These are phyloP conservation scores for Stylosanthes scabra DNA, from an alignment of 331 rosid genomes.

Conservation along the genomic window DNA sequence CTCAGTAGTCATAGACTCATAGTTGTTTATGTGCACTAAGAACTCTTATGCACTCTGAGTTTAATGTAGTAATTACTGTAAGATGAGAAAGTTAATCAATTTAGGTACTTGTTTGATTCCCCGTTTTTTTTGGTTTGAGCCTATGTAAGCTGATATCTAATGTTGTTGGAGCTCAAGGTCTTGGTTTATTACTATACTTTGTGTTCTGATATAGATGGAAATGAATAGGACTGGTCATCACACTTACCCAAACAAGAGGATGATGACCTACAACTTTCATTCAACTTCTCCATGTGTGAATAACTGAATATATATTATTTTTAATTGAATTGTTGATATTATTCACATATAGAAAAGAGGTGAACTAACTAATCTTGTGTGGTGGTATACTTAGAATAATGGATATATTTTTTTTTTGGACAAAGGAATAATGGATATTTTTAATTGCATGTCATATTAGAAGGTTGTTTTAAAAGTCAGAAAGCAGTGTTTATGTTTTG, in stretches of 20 bases:
- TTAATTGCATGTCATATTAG: not conserved
- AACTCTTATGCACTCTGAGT: conserved; percentile 12
- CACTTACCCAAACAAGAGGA: not conserved
- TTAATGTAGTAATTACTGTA: not conserved
- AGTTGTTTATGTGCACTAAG: not conserved
- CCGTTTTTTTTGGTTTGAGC: not conserved
- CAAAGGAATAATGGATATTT: too few relatives aligned
- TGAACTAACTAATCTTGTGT: not conserved
- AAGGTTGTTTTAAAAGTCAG: not conserved
- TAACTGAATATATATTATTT: not conserved
- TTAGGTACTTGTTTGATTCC: not conserved
- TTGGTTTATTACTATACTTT: not conserved
- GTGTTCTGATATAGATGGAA: not conserved
- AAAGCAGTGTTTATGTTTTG: not conserved
- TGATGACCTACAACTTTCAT: not conserved
- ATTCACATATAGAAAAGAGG: not conserved
- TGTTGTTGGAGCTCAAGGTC: conserved; percentile 1
- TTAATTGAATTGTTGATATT: not conserved
- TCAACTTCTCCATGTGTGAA: not conserved
- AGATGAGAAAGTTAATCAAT: not conserved
- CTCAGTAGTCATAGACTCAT: not conserved
- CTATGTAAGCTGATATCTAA: not conserved
- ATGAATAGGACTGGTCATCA: not conserved
- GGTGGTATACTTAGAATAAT: not conserved
- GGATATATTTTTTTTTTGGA: too few relatives aligned